Evolutionary conservation across 345 rosid species (phyloP), one percentile per base, ranked within the genome.

Genomic region (Salix purpurea): DNA sequence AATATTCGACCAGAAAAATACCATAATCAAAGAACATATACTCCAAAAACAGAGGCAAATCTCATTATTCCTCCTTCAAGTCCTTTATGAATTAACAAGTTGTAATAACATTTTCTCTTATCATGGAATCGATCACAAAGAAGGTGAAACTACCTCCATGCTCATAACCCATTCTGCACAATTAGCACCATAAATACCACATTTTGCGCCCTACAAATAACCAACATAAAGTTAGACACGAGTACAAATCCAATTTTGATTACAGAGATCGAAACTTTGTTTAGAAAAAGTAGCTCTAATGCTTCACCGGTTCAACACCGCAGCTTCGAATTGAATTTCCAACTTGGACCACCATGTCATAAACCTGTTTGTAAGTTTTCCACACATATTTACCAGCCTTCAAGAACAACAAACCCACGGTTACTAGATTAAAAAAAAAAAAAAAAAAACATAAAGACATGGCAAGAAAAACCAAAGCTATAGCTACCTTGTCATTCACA

Each of bases 111-210:
- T 21, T 30, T 69, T 69, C 5, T 14, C 13, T 26, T 37, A 19
- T 26, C 4, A 14, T 42, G 15, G 46, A 74, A 71, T 52, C 28
- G n/a, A 52, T 40, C 44, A 42, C 67, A 74, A 18, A 36, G 65
- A 74, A 36, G 54, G 76, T 28, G 50, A 74, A 44, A 66, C 34
- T 85, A 94, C 99, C 99, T 96, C 95, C 99, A 96, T 94, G 87
- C 99, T 92, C 52, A 94, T 90, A 70, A 96, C 84, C 99, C 99
- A 96, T 84, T 94, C 95, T 7, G 98, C 74, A 54, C 86, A 88
- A 65, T 96, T 96, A 77, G 93, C 90, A 32, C 99, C 98, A 80
- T 90, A 96, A 77, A 96, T 92, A 65, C 99, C 99, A 80, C 98
- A 96, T 80, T 88, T 92, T 2, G 79, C 94, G 58, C 93, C 88